Percentiles rank a stretch among this genome's conserved stretches.
Evolutionary conservation across 345 rosid species (phyloP).

Genomic region (Rubroshorea leprosula): DNA sequence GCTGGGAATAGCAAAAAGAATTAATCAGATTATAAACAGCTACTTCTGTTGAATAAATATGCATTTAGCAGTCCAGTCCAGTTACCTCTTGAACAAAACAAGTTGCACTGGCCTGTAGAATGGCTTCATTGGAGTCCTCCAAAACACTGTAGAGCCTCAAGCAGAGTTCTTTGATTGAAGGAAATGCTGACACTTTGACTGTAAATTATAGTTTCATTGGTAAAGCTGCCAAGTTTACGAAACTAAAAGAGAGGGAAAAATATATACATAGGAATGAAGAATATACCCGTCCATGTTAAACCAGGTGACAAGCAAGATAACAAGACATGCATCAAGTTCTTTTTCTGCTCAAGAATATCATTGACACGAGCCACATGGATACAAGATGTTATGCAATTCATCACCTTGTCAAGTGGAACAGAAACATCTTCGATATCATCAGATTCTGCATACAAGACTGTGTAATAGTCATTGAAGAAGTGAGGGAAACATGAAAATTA

Average conservation of each 20-base stretch:
- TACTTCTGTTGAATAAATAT: neutral
- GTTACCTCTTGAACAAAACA: constrained; percentile 64
- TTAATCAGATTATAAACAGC: constrained; percentile 12
- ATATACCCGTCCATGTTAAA: constrained; percentile 76
- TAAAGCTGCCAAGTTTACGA: constrained; percentile 1
- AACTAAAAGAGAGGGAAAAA: constrained; percentile 11
- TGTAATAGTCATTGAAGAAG: neutral
- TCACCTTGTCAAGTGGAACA: constrained; percentile 56
- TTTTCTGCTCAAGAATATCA: constrained; percentile 48
- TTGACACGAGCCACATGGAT: constrained; percentile 53
- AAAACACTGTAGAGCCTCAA: constrained; percentile 39
- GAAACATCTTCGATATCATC: constrained; percentile 45
- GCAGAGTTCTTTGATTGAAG: constrained; percentile 66
- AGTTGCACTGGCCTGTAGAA: constrained; percentile 27
- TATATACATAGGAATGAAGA: neutral
- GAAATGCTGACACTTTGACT: constrained; percentile 77
- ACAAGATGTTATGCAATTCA: constrained; percentile 62
- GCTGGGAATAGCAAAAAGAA: constrained; percentile 37
- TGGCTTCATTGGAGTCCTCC: constrained; percentile 32
- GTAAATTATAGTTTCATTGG: constrained; percentile 25
- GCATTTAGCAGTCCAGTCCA: constrained; percentile 6
- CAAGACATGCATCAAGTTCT: constrained; percentile 50
- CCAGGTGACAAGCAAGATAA: constrained; percentile 55
- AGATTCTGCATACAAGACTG: constrained; percentile 37
- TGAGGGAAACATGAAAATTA: neutral